Percentiles rank a stretch among this genome's conserved stretches.
Evolutionary conservation across 176 grass and related monocot species (phyloP).

Genomic region (Ensete ventricosum): DNA sequence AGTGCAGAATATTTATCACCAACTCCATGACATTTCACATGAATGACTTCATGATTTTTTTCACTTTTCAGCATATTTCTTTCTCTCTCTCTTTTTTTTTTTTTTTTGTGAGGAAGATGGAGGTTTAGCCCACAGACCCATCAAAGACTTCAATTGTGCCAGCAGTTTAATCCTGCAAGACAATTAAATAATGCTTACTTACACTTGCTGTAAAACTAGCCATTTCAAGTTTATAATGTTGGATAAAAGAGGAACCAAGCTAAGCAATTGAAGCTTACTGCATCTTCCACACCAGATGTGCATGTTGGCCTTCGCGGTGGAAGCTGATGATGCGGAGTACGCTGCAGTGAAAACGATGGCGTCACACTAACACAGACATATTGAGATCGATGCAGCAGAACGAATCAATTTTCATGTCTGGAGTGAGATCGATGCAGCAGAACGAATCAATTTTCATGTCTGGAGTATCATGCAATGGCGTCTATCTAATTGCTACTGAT

Average conservation of each 20-base stretch:
- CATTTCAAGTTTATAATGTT: not conserved
- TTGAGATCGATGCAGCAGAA: not conserved
- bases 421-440: too few species aligned
- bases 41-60: not conserved
- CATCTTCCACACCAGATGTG: slow-evolving; percentile 36
- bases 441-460: too few species aligned
- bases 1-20: slow-evolving; percentile 6
- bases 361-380: not conserved
- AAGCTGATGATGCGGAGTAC: slow-evolving; percentile 76
- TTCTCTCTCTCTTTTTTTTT: too few species aligned
- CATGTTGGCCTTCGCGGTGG: slow-evolving; percentile 87
- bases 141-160: not conserved
- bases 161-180: not conserved
- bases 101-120: not conserved
- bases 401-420: too few species aligned
- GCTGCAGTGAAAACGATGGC: slow-evolving; percentile 30
- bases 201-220: not conserved
- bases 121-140: not conserved
- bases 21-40: not conserved
- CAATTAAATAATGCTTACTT: too few species aligned
- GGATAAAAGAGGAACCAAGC: not conserved
- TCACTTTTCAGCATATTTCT: too few species aligned
- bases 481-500: too few species aligned
- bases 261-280: slow-evolving; percentile 20
- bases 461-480: too few species aligned